Evolutionary conservation across 139 green algal species (phyloP).

Genomic region (Chlamydomonas urium): DNA sequence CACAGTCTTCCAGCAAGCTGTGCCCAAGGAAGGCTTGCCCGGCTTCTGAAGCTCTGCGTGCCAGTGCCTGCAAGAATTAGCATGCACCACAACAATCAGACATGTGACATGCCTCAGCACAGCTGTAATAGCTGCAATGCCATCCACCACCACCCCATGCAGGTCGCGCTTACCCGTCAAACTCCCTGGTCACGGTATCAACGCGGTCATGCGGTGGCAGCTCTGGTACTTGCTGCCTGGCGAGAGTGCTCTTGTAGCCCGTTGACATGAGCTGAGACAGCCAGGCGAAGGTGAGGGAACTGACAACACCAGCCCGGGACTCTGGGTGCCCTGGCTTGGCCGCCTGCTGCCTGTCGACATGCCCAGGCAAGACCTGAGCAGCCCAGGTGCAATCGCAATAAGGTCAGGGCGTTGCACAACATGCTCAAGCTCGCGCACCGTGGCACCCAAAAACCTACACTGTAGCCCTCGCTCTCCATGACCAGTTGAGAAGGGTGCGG

Average conservation of each 20-base stretch:
- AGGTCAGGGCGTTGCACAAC: too few species aligned
- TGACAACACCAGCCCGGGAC: background rate
- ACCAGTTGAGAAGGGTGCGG: background rate
- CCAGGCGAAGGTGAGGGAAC: constrained; percentile 9
- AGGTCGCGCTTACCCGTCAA: background rate
- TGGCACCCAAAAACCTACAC: too few species aligned
- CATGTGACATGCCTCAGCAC: background rate
- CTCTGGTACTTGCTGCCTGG: constrained; percentile 10
- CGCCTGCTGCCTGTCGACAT: background rate
- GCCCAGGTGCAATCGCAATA: background rate
- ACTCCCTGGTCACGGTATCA: background rate
- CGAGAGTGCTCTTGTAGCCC: constrained; percentile 10
- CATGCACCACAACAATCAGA: background rate
- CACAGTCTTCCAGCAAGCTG: constrained; percentile 11
- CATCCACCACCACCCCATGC: background rate
- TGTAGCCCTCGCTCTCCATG: background rate
- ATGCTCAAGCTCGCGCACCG: too few species aligned
- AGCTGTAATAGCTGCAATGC: background rate
- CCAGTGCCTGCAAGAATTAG: constrained; percentile 5
- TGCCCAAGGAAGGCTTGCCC: background rate
- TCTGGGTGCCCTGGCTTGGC: background rate
- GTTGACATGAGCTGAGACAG: background rate
- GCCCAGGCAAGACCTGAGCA: background rate
- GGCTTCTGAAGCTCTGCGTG: background rate
- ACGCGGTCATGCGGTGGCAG: background rate